phyloP scores from a whole-genome alignment of 2,329 filamentous ascomycete genomes.

The Fusarium sp. region DNA sequence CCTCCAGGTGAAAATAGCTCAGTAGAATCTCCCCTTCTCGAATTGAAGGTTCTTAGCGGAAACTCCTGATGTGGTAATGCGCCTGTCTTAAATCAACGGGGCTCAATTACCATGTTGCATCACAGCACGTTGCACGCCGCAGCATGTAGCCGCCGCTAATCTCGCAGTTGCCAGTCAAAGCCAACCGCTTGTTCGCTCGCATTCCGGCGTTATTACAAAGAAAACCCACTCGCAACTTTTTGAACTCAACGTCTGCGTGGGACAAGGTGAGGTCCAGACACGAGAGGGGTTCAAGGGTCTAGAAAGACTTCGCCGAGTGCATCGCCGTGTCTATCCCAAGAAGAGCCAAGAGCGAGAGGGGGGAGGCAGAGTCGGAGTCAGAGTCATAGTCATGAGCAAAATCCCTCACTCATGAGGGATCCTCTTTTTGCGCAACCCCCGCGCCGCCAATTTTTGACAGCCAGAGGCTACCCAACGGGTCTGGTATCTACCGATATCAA shows the following conservation, averaged over 20 bases:
- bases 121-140: constrained; percentile 32
- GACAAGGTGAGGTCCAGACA: constrained; percentile 26
- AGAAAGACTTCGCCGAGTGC: constrained; percentile 34
- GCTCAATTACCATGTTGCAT: constrained; percentile 27
- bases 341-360: constrained; percentile 31
- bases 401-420: constrained; percentile 42
- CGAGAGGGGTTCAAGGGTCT: constrained; percentile 40
- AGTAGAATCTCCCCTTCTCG: constrained; percentile 6
- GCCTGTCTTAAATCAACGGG: constrained; percentile 9
- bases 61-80: constrained; percentile 30
- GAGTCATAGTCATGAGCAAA: constrained; percentile 31
- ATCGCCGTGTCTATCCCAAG: constrained; percentile 43
- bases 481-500: constrained; percentile 41
- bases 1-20: constrained; percentile 30
- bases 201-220: constrained; percentile 40
- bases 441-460: constrained; percentile 28
- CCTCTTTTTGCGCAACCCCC: constrained; percentile 30
- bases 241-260: constrained; percentile 22
- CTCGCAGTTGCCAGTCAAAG: constrained; percentile 34
- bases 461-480: constrained; percentile 35
- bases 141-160: constrained; percentile 27
- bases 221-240: constrained; percentile 31
- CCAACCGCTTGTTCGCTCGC: constrained; percentile 35
- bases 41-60: constrained; percentile 20
- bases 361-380: constrained; percentile 4